Base-by-base conservation (phyloP, 208 protist genomes). In the Acanthamoeba quina region DNA sequence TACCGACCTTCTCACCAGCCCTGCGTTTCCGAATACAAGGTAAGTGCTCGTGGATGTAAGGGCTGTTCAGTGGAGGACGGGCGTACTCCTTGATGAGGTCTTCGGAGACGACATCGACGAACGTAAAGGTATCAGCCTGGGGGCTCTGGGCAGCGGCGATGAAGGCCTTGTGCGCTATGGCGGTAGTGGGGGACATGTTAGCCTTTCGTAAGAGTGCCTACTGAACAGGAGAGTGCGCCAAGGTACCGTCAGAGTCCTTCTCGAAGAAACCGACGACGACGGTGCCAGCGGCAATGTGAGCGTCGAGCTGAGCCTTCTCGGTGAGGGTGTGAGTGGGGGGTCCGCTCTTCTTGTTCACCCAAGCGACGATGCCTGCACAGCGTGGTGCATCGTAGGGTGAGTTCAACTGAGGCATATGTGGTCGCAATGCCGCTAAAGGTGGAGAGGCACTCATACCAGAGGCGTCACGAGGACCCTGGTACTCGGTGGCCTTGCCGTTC, bases 181-280 rank as follows among this genome's bases (percentile, higher is more conserved):
- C 37, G 34, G 17, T 47, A 72, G 1, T 6, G 52, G 13, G 60
- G n/a, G 60, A 90, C 80, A 15, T 0, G 54, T 58, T 11, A 58
- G 54, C 11, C 15, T 15, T 24, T 58, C 3, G 0, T 21, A 11
- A 0, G 41, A 3, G 26, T 82, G 9, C 34, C 34, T 37, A 82
- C 31, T 24, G 34, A 31, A 70, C 17, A 47, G n/a, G 7, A 58
- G 54, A 15, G 17, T 56, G 52, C 54, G 54, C 1, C 54, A 15
- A 64, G 26, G 29, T 64, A 76, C 70, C 90, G 5, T 76, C 49
- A 64, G 62, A 76, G 49, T 93, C 70, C 54, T 93, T 93, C 54
- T 93, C 90, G 49, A 93, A 93, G 90, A 66, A 93, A 11, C 90
- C 90, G 15, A 93, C 68, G 34, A 93, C 68, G 52, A 19, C 44